These are phyloP conservation scores for Fibroporia radiculosa DNA, from an alignment of 768 basidiomycete species.

Conservation along the genomic window DNA sequence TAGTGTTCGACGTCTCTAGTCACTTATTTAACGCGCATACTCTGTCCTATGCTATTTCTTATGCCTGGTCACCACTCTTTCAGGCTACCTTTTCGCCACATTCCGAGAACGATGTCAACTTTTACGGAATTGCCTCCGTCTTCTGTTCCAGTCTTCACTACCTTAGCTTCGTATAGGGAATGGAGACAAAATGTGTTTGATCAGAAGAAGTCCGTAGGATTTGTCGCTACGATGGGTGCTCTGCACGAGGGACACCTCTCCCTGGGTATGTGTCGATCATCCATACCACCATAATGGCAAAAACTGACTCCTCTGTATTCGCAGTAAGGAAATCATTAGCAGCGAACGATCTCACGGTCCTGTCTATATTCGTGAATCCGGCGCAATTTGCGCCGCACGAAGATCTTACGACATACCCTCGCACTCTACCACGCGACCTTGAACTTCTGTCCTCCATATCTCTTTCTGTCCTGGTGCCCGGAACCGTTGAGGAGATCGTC, in stretches of 20 bases:
- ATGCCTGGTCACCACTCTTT: not conserved
- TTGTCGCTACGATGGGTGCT: slow-evolving; percentile 98
- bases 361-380: slow-evolving; percentile 98
- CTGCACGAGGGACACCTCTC: slow-evolving; percentile 90
- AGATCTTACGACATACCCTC: slow-evolving; percentile 86
- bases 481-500: slow-evolving; percentile 11
- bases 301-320: not conserved
- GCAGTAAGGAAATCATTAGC: slow-evolving; percentile 70
- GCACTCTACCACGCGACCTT: slow-evolving; percentile 75
- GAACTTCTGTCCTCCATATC: slow-evolving; percentile 40
- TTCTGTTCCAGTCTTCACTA: slow-evolving; percentile 43
- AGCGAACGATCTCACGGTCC: slow-evolving; percentile 78
- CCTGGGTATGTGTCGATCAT: slow-evolving; percentile 47
- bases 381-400: slow-evolving; percentile 96
- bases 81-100: too few relatives aligned
- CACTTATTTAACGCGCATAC: too few relatives aligned
- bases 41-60: too few relatives aligned
- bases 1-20: too few relatives aligned
- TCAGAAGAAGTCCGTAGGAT: slow-evolving; percentile 66
- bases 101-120: not conserved
- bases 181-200: slow-evolving; percentile 68
- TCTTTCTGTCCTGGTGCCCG: slow-evolving; percentile 8
- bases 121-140: slow-evolving; percentile 19
- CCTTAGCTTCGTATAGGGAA: slow-evolving; percentile 51
- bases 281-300: not conserved